Conservation (phyloP, 495 filamentous ascomycete genomes). For the Bathelium albidoporum region DNA sequence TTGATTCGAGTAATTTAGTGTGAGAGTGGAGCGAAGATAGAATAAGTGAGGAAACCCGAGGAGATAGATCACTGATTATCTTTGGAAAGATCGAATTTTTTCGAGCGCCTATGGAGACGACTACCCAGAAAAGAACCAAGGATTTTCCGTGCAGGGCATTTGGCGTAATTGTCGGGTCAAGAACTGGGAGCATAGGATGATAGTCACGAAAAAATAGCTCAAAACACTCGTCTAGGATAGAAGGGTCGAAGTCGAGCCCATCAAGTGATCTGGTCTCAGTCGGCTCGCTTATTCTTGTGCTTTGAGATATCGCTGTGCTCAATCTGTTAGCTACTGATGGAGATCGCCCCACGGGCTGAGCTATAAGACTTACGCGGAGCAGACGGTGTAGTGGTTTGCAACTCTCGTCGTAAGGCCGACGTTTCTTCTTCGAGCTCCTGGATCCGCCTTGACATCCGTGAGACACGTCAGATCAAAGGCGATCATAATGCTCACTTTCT, state of each 20-base stretch:
- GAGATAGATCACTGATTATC: not conserved
- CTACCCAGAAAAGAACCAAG: not conserved
- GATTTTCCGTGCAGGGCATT: not conserved
- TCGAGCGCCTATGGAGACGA: not conserved
- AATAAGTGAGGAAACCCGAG: not conserved
- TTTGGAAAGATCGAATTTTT: not conserved
- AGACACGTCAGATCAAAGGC: not conserved
- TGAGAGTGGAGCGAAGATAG: not conserved
- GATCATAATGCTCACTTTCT: not conserved
- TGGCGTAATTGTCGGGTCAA: not conserved
- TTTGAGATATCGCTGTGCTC: not conserved
- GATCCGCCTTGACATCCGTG: not conserved
- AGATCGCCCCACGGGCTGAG: not conserved
- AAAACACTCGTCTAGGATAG: not conserved
- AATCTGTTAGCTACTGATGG: not conserved
- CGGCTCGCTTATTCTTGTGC: not conserved
- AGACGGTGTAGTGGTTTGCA: not conserved
- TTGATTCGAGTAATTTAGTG: not conserved
- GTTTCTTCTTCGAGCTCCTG: not conserved
- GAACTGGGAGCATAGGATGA: not conserved
- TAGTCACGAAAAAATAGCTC: not conserved
- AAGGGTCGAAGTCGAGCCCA: not conserved
- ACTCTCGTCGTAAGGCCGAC: not conserved
- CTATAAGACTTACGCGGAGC: not conserved
- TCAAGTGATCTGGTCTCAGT: not conserved